Conservation (phyloP, 2,329 filamentous ascomycete species). For the Penicillium sp. region DNA sequence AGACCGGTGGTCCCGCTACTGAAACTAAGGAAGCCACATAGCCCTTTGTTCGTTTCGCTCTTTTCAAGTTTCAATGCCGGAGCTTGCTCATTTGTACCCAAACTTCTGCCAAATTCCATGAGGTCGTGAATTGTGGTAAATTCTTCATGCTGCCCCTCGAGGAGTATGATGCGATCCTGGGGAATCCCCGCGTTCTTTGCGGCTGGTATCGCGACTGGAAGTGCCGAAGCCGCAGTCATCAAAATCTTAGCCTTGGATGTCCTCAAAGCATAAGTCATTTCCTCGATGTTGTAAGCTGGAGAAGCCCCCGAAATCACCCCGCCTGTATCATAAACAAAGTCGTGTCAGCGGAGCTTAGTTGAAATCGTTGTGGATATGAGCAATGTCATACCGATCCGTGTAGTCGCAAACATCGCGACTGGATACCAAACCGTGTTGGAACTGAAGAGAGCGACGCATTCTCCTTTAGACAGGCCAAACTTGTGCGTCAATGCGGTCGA, state of each 20-base stretch:
- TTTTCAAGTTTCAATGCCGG: slow-evolving; percentile 50
- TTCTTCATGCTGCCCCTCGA: slow-evolving; percentile 54
- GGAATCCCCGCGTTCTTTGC: slow-evolving; percentile 56
- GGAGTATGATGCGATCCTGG: slow-evolving; percentile 54
- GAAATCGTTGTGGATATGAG: background rate
- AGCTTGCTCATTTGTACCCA: slow-evolving; percentile 43
- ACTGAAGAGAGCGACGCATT: slow-evolving; percentile 62
- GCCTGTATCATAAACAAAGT: slow-evolving; percentile 6
- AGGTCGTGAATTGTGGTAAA: slow-evolving; percentile 46
- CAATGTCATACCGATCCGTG: slow-evolving; percentile 44
- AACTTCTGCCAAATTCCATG: slow-evolving; percentile 31
- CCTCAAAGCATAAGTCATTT: slow-evolving; percentile 65
- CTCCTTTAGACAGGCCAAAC: slow-evolving; percentile 54
- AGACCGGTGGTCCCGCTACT: slow-evolving; percentile 52
- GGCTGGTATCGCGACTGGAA: slow-evolving; percentile 56
- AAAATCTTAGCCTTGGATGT: slow-evolving; percentile 58
- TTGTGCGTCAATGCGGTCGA: slow-evolving; percentile 60
- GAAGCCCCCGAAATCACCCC: slow-evolving; percentile 62
- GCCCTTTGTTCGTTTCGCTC: slow-evolving; percentile 57
- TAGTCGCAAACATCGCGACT: slow-evolving; percentile 59
- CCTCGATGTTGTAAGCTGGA: slow-evolving; percentile 66
- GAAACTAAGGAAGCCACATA: slow-evolving; percentile 56
- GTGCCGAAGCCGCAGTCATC: slow-evolving; percentile 56
- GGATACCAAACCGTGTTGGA: slow-evolving; percentile 69
- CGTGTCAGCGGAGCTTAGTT: no score